These are phyloP conservation scores for Calonectria henricotiae DNA, from an alignment of 2,329 filamentous ascomycete species.

Conservation along the genomic window DNA sequence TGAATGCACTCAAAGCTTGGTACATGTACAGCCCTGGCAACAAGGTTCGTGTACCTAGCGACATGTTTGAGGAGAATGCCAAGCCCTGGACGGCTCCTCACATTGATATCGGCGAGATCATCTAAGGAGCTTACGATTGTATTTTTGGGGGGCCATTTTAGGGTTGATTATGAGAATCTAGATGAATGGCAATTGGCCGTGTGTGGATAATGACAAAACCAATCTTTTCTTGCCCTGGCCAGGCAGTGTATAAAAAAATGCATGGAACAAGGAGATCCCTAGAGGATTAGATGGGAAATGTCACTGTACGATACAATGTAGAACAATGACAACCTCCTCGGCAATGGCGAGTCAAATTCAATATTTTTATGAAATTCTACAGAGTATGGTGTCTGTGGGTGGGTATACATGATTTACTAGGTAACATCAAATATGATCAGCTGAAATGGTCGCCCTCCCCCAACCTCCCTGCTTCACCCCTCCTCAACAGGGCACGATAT, in stretches of 20 bases:
- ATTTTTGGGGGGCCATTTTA: constrained; percentile 41
- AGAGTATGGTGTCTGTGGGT: constrained; percentile 52
- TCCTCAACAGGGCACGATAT: constrained; percentile 65
- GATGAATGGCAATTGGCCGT: constrained; percentile 43
- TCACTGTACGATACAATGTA: constrained; percentile 62
- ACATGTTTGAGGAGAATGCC: constrained; percentile 76
- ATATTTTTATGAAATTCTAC: constrained; percentile 43
- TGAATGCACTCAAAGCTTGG: constrained; percentile 92
- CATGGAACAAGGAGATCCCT: constrained; percentile 49
- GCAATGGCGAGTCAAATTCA: constrained; percentile 50
- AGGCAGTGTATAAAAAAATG: constrained; percentile 57
- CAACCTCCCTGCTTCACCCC: constrained; percentile 71
- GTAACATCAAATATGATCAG: constrained; percentile 31
- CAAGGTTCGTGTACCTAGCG: constrained; percentile 78
- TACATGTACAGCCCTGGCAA: constrained; percentile 91
- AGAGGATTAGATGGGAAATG: constrained; percentile 48
- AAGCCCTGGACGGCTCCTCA: constrained; percentile 78
- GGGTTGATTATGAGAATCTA: constrained; percentile 36
- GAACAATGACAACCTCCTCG: constrained; percentile 56
- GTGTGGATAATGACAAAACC: constrained; percentile 51
- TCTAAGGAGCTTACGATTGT: constrained; percentile 59
- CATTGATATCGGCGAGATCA: constrained; percentile 81
- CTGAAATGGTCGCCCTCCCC: constrained; percentile 79
- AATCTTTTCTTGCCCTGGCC: constrained; percentile 47
- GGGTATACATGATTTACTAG: constrained; percentile 39